A percentile compares a stretch with the other conserved stretches of the same genome.
phyloP scores from a whole-genome alignment of 2,329 filamentous ascomycete species.

The Dendrostoma leiphaemia region DNA sequence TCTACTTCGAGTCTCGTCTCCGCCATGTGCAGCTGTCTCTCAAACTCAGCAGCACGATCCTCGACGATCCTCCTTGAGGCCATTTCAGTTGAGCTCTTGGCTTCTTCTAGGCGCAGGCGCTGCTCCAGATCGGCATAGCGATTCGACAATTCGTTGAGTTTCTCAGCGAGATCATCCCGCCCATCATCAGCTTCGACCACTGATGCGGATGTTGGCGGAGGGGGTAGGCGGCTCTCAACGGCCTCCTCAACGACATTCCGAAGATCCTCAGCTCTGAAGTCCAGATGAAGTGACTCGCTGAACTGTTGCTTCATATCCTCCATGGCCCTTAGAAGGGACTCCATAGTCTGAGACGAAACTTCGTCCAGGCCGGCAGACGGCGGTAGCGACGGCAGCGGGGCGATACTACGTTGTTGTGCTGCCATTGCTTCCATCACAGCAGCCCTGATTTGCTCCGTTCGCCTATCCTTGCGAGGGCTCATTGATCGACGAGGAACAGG shows the following conservation, averaged over 20 bases:
- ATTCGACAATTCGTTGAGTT: slow-evolving; percentile 56
- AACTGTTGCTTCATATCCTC: slow-evolving; percentile 59
- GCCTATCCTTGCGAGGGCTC: slow-evolving; percentile 77
- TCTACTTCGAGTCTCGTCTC: slow-evolving; percentile 60
- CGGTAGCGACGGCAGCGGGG: slow-evolving; percentile 26
- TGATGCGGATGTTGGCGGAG: slow-evolving; percentile 42
- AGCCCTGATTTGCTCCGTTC: slow-evolving; percentile 75
- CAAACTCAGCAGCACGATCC: slow-evolving; percentile 51
- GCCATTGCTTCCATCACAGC: slow-evolving; percentile 73
- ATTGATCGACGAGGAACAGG: slow-evolving; percentile 62
- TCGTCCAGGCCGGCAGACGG: slow-evolving; percentile 23
- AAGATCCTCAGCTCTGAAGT: slow-evolving; percentile 52
- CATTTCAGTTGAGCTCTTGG: slow-evolving; percentile 48
- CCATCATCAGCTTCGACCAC: slow-evolving; percentile 38
- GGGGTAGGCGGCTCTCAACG: slow-evolving; percentile 55
- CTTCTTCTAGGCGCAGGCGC: slow-evolving; percentile 46
- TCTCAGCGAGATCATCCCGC: slow-evolving; percentile 47
- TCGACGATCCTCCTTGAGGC: slow-evolving; percentile 49
- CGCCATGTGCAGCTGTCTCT: slow-evolving; percentile 53
- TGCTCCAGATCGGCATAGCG: slow-evolving; percentile 62
- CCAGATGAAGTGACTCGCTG: slow-evolving; percentile 39
- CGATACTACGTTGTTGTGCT: slow-evolving; percentile 45
- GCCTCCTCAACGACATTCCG: slow-evolving; percentile 63
- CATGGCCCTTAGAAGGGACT: slow-evolving; percentile 64
- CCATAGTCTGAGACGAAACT: slow-evolving; percentile 36